A percentile compares a stretch with the other conserved stretches of the same genome.
Conservation (phyloP, 192 early-diverging fungal species). For the Coemansia asiatica region DNA sequence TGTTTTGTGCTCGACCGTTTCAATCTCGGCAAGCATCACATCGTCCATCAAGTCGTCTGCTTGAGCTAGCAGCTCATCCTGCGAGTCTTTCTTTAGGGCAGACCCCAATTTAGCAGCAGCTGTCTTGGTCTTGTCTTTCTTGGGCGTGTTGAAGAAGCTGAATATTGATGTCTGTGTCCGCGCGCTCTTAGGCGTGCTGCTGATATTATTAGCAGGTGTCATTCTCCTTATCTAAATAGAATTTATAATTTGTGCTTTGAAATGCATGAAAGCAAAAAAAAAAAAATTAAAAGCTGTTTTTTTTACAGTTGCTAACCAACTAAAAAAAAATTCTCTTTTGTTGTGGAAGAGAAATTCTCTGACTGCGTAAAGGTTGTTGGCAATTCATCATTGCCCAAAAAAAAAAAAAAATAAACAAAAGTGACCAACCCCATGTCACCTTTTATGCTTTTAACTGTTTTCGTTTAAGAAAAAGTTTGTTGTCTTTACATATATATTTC, state of each 20-base stretch:
- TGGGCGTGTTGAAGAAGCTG: conserved; percentile 47
- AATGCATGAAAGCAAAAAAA: too few species aligned
- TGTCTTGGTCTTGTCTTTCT: conserved; percentile 13
- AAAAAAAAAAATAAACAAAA: conserved; percentile 8
- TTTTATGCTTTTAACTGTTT: too few species aligned
- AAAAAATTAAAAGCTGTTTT: background rate
- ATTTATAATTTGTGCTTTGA: background rate
- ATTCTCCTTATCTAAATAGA: background rate
- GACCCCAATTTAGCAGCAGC: background rate
- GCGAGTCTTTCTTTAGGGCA: conserved; percentile 25
- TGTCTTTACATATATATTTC: too few species aligned
- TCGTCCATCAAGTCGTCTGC: conserved; percentile 24
- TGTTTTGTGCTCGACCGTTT: conserved; percentile 16
- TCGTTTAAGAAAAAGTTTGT: too few species aligned
- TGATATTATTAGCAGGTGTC: conserved; percentile 18
- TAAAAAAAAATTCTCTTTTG: conserved; percentile 2
- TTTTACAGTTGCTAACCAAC: too few species aligned
- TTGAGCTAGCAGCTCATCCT: conserved; percentile 39
- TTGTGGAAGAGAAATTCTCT: background rate
- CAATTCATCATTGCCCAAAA: too few species aligned
- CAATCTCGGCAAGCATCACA: conserved; percentile 38
- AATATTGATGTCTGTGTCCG: conserved; percentile 43
- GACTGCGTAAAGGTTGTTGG: too few species aligned
- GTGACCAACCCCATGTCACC: too few species aligned
- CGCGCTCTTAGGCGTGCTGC: conserved; percentile 35